Conservation (phyloP, 2,329 filamentous ascomycete species). For the Dothistroma septosporum region DNA sequence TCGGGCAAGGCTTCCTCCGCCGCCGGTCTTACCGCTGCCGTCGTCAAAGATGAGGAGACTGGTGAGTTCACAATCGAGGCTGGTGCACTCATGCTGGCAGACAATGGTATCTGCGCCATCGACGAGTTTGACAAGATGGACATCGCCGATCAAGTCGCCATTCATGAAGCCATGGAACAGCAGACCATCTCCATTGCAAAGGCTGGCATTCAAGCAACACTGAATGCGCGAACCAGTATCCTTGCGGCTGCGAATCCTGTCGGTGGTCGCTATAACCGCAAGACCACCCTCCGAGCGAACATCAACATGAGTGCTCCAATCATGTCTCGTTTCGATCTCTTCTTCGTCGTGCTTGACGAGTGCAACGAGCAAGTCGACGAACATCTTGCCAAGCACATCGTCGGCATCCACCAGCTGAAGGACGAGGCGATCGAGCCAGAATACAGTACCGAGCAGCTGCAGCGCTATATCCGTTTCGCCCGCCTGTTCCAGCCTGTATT, state of each 20-base stretch:
- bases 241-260: constrained; percentile 95
- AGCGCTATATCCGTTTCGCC: constrained; percentile 95
- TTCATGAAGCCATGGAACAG: constrained; percentile 99
- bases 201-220: constrained; percentile 93
- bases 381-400: constrained; percentile 90
- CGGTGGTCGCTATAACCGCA: constrained; percentile 93
- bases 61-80: constrained; percentile 98
- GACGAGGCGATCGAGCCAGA: constrained; percentile 89
- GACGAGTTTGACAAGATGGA: constrained; percentile 99
- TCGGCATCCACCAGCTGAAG: constrained; percentile 85
- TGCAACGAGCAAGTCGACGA: constrained; percentile 90
- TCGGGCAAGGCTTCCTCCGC: constrained; percentile 97
- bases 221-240: constrained; percentile 93
- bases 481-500: constrained; percentile 92
- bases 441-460: constrained; percentile 92
- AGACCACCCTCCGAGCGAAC: constrained; percentile 86
- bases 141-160: constrained; percentile 91
- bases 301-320: constrained; percentile 99
- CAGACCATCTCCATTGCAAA: constrained; percentile 99
- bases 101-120: constrained; percentile 96
- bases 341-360: constrained; percentile 96
- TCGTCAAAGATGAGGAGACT: constrained; percentile 97
- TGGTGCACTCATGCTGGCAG: constrained; percentile 91
- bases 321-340: constrained; percentile 98
- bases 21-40: constrained; percentile 92